phyloP scores from a whole-genome alignment of 306 rosid species.

The Datisca glomerata region DNA sequence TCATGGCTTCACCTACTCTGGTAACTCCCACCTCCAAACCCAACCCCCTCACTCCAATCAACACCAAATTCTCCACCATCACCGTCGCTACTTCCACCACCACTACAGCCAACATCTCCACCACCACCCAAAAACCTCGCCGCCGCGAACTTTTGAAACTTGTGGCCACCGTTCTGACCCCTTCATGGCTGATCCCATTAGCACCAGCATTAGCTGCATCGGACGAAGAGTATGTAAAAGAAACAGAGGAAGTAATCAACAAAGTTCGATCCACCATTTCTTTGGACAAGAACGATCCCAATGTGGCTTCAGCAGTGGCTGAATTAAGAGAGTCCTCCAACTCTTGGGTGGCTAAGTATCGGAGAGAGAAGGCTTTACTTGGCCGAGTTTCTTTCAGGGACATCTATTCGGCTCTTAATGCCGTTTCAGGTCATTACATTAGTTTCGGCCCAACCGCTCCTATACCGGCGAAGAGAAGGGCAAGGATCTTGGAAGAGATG shows the following conservation, averaged over 20 bases:
- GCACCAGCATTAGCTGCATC: conserved; percentile 23
- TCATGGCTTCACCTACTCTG: conserved; percentile 76
- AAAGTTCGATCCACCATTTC: conserved; percentile 58
- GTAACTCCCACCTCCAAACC: conserved; percentile 79
- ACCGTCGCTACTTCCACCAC: conserved; percentile 5
- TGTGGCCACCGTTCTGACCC: conserved; percentile 20
- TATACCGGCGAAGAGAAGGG: conserved; percentile 71
- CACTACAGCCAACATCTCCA: not conserved
- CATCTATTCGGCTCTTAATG: conserved; percentile 83
- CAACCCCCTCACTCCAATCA: conserved; percentile 42
- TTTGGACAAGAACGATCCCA: conserved; percentile 70
- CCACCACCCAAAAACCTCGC: conserved; percentile 12
- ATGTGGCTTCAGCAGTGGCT: conserved; percentile 61
- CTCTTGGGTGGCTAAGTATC: conserved; percentile 86
- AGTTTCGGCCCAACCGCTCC: conserved; percentile 96
- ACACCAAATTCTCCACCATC: conserved; percentile 18
- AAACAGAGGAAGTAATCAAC: conserved; percentile 59
- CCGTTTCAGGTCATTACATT: conserved; percentile 84
- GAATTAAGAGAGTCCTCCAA: conserved; percentile 70
- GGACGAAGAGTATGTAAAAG: conserved; percentile 79
- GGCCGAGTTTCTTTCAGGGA: conserved; percentile 80
- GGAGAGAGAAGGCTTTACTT: conserved; percentile 69
- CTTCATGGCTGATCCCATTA: conserved; percentile 20
- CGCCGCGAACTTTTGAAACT: conserved; percentile 70
- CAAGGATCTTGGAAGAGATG: conserved; percentile 78